Evolutionary conservation across 148 eudicot species (phyloP), one percentile per base, ranked within the genome.

Genomic region (Beta vulgaris): DNA sequence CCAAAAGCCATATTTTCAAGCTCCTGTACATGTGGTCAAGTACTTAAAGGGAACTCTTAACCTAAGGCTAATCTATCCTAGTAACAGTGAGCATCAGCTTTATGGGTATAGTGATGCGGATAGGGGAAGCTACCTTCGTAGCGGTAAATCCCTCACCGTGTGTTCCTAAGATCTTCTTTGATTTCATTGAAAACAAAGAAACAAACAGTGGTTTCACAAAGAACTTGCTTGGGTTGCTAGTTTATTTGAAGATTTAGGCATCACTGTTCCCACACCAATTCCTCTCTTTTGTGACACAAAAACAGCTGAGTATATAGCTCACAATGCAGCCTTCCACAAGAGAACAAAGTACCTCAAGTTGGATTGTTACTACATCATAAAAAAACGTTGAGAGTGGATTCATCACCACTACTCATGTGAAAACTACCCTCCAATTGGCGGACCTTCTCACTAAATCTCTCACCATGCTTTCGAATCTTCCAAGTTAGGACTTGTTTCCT

Each of bases 131-230:
- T 72, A 29, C 15, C 6, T 19, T 1, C 6, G 4, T 8, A 19
- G 28, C 2, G 25, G 48, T 2, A 21, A 34, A 8, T 66, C 75
- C 1, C 11, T 72, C 0, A 28, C 21, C 46, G 35, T 23, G 46
- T 48, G 0, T 63, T 61, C 13, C 3, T 62, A 9, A 70, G 77
- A 0, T 1, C 11, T 21, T 16, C 8, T 19, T 21, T 63, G 1
- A 58, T 74, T n/a, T 74, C 77, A 7, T 74, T 60, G 70, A 74
- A 64, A 23, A 60, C 57, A 0, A 73, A 73, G 29, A 73, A 73
- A 15, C 58, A 60, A 12, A 18, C 18, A 0, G 46, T 39, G 1
- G 40, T 62, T 0, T 61, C 69, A 0, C 31, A 28, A 6, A 46
- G 70, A 74, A 34, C 2, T 63, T 4, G 43, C 34, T 9, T 74